Conservation (phyloP, 73 alveolate genomes). For the Stentor roeselii region DNA sequence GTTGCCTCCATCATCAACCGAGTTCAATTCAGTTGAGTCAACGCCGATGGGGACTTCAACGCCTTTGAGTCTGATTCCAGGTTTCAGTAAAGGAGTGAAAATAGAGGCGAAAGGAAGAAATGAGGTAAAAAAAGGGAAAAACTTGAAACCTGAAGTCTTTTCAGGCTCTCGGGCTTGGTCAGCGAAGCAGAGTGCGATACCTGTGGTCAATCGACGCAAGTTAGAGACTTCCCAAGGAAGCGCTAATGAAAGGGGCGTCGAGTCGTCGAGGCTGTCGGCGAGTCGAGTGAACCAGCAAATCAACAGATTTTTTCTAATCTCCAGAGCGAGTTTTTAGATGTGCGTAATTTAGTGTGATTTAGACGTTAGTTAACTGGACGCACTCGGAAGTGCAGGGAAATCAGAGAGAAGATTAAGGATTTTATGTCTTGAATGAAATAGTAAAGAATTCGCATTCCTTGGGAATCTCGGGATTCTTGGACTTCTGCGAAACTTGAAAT, state of each 20-base stretch:
- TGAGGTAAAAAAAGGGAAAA: neutral
- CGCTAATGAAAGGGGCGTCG: neutral
- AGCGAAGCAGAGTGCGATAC: neutral
- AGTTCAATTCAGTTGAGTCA: neutral
- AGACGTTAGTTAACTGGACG: conserved; percentile 32
- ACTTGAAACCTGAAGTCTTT: neutral
- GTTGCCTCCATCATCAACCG: neutral
- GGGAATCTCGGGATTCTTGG: conserved; percentile 85
- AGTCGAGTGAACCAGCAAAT: neutral
- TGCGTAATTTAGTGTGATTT: neutral
- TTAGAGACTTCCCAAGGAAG: neutral
- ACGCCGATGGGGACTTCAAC: neutral
- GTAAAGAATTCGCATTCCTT: conserved; percentile 79
- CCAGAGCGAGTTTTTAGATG: neutral
- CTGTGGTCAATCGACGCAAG: neutral
- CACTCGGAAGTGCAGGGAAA: conserved; percentile 90
- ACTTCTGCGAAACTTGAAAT: conserved; percentile 83
- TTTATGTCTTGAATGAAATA: conserved; percentile 81
- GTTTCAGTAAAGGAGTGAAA: neutral
- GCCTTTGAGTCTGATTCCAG: neutral
- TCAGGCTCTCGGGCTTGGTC: neutral
- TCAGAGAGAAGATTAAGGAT: conserved; percentile 76
- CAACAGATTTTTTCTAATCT: neutral
- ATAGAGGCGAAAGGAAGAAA: neutral
- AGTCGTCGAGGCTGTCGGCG: neutral